These are phyloP conservation scores for Metschnikowia lochheadii DNA, from an alignment of 805 yeast species.

Conservation along the genomic window DNA sequence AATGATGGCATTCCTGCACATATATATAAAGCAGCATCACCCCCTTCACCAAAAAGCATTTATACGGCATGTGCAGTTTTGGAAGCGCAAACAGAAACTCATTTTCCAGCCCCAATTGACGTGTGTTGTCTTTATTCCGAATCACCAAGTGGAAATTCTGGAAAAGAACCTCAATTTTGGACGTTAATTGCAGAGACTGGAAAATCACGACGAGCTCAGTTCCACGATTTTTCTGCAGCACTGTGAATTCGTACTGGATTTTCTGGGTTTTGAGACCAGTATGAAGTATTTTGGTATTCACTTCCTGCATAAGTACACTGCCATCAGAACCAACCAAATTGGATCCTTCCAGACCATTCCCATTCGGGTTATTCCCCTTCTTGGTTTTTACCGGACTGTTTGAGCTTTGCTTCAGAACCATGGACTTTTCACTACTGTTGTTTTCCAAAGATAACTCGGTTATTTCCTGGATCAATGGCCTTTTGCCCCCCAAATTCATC, in stretches of 20 bases:
- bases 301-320: background rate
- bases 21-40: conserved; percentile 11
- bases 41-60: conserved; percentile 9
- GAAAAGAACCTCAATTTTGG: conserved; percentile 11
- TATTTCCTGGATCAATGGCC: conserved; percentile 55
- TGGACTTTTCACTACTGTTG: background rate
- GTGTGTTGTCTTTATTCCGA: conserved; percentile 11
- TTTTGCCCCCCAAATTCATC: conserved; percentile 23
- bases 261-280: background rate
- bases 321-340: background rate
- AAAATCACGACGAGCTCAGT: conserved; percentile 14
- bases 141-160: conserved; percentile 7
- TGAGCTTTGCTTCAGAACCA: too few relatives aligned
- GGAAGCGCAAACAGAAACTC: conserved; percentile 11
- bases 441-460: conserved; percentile 23
- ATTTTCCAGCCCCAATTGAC: conserved; percentile 7
- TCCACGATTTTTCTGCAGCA: conserved; percentile 4
- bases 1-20: background rate
- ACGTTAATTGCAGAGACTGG: conserved; percentile 16
- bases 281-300: background rate
- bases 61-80: conserved; percentile 5
- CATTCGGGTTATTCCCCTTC: too few relatives aligned
- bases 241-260: conserved; percentile 7
- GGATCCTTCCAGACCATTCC: too few relatives aligned
- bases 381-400: too few relatives aligned